Conservation (phyloP, 2,329 filamentous ascomycete genomes). For the Rutstroemia sp. region DNA sequence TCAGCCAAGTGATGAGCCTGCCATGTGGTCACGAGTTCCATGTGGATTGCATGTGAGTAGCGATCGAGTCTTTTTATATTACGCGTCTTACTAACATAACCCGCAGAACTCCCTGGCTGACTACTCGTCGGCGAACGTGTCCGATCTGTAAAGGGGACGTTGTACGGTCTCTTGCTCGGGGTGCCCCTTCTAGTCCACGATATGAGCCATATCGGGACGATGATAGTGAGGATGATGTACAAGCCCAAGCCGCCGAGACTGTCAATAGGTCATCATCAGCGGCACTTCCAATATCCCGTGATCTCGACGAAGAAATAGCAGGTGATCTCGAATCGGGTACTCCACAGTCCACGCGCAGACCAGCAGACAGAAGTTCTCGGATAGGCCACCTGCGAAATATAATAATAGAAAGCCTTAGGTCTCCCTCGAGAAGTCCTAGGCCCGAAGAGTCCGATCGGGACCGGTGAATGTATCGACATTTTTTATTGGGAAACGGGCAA, state of each 20-base stretch:
- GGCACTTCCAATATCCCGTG: slow-evolving; percentile 18
- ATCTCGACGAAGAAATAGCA: slow-evolving; percentile 12
- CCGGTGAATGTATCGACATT: slow-evolving; percentile 14
- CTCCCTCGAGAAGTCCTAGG: slow-evolving; percentile 15
- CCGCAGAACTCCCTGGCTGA: slow-evolving; percentile 85
- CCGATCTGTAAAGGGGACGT: slow-evolving; percentile 98
- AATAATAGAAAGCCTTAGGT: slow-evolving; percentile 16
- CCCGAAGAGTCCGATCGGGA: slow-evolving; percentile 22
- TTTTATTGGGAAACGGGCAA: neutral
- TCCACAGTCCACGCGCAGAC: slow-evolving; percentile 13
- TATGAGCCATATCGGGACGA: slow-evolving; percentile 34
- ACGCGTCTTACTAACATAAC: slow-evolving; percentile 9
- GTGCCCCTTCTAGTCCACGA: slow-evolving; percentile 25
- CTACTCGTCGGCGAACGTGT: slow-evolving; percentile 90
- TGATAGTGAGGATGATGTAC: slow-evolving; percentile 36
- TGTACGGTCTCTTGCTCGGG: slow-evolving; percentile 58
- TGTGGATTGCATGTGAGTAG: slow-evolving; percentile 91
- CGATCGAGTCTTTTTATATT: slow-evolving; percentile 2
- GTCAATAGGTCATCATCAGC: slow-evolving; percentile 42
- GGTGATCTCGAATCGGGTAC: slow-evolving; percentile 24
- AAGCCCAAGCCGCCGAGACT: slow-evolving; percentile 37
- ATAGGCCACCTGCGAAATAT: slow-evolving; percentile 6
- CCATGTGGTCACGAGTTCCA: slow-evolving; percentile 98
- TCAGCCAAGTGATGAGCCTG: slow-evolving; percentile 92
- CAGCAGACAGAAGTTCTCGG: neutral